These are phyloP conservation scores for Colletotrichum agaves DNA, from an alignment of 2,329 filamentous ascomycete genomes.

Conservation along the genomic window DNA sequence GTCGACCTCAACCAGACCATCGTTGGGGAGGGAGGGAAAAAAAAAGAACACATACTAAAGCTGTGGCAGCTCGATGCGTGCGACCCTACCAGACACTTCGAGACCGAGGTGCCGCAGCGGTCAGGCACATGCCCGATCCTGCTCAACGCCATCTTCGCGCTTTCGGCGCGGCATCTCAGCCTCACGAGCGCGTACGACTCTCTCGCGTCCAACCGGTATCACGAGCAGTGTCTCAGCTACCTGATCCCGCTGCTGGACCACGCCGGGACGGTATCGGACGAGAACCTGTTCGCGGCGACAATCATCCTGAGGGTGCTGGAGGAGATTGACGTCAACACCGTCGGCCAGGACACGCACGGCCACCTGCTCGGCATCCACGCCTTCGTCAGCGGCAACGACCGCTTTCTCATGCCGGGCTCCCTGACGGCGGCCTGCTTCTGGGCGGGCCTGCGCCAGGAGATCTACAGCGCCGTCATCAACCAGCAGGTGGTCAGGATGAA, in stretches of 20 bases:
- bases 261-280: constrained; percentile 53
- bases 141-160: constrained; percentile 66
- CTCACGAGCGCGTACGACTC: constrained; percentile 59
- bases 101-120: constrained; percentile 62
- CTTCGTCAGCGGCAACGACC: constrained; percentile 55
- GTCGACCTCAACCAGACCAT: too few species aligned
- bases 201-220: constrained; percentile 62
- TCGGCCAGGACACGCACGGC: constrained; percentile 58
- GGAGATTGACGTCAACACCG: constrained; percentile 57
- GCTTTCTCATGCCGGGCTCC: constrained; percentile 44
- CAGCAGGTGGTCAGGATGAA: constrained; percentile 60
- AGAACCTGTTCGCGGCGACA: constrained; percentile 65
- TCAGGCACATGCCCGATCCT: constrained; percentile 62
- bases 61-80: constrained; percentile 53
- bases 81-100: constrained; percentile 59
- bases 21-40: too few species aligned
- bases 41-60: constrained; percentile 16
- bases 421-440: constrained; percentile 66
- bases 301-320: constrained; percentile 68
- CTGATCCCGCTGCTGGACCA: constrained; percentile 59
- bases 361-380: constrained; percentile 58
- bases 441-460: constrained; percentile 69
- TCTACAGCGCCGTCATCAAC: constrained; percentile 65
- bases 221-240: constrained; percentile 62
- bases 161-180: constrained; percentile 65